These are phyloP conservation scores for Leccinum pachyderme DNA, from an alignment of 1,284 basidiomycete species.

Conservation along the genomic window DNA sequence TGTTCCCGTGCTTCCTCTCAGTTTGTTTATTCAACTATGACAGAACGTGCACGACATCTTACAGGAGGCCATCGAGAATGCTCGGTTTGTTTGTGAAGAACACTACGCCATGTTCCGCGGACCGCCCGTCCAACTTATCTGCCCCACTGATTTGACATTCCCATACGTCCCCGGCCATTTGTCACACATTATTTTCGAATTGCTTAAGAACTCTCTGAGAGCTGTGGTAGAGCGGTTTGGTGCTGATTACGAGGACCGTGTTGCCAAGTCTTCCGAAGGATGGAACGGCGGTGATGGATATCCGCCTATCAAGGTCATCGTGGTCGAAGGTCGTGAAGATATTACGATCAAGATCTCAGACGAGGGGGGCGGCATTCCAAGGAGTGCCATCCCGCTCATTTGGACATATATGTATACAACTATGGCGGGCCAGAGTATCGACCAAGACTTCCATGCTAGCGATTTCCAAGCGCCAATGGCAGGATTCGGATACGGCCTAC, in stretches of 20 bases:
- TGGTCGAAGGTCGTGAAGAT: constrained; percentile 92
- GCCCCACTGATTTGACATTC: constrained; percentile 85
- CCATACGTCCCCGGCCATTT: constrained; percentile 96
- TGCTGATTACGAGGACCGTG: constrained; percentile 70
- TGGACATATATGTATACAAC: constrained; percentile 99
- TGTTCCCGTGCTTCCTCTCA: constrained; percentile 9
- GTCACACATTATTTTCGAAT: constrained; percentile 96
- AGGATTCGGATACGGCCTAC: constrained; percentile 94
- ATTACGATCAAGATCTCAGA: constrained; percentile 99
- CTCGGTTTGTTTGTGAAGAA: constrained; percentile 97
- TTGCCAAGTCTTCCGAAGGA: constrained; percentile 5
- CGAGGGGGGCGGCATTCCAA: constrained; percentile 94
- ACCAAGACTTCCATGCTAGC: constrained; percentile 81
- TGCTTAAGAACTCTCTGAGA: constrained; percentile 97
- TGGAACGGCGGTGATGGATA: constrained; percentile 37
- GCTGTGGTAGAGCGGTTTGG: constrained; percentile 95
- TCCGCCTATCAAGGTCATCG: constrained; percentile 96
- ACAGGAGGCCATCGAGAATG: constrained; percentile 99
- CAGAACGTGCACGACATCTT: constrained; percentile 93
- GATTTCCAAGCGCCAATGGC: constrained; percentile 99
- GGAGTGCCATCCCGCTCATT: constrained; percentile 91
- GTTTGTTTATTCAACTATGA: background rate
- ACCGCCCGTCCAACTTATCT: constrained; percentile 96
- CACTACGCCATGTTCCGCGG: constrained; percentile 96
- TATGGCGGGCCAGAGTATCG: constrained; percentile 87